phyloP scores from a whole-genome alignment of 2,329 filamentous ascomycete species.

The Fusarium sp. region DNA sequence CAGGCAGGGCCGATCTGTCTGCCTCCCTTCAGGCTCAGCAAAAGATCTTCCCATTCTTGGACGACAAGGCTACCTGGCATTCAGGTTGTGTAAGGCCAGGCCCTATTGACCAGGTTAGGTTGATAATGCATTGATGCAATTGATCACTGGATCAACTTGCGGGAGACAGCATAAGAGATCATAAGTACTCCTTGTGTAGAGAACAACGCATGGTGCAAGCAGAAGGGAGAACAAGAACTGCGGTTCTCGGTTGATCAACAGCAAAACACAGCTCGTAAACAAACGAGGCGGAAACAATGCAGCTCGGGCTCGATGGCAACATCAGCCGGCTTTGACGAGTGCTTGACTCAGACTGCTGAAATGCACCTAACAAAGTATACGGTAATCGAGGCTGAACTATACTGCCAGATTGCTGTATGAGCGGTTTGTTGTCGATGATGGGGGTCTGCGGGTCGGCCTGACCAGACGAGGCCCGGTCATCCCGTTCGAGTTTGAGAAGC shows the following conservation, averaged over 20 bases:
- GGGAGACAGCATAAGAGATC: constrained; percentile 29
- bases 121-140: constrained; percentile 21
- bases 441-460: constrained; percentile 25
- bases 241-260: constrained; percentile 11
- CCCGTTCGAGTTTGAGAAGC: constrained; percentile 25
- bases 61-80: constrained; percentile 27
- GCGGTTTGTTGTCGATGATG: constrained; percentile 34
- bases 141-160: constrained; percentile 33
- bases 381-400: constrained; percentile 25
- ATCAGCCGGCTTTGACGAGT: constrained; percentile 17
- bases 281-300: constrained; percentile 21
- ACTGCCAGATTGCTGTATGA: constrained; percentile 14
- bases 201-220: constrained; percentile 26
- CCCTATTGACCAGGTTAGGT: constrained; percentile 7
- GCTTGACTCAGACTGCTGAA: constrained; percentile 12
- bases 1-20: constrained; percentile 35
- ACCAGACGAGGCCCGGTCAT: constrained; percentile 18
- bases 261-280: constrained; percentile 11
- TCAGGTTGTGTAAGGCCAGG: constrained; percentile 26
- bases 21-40: constrained; percentile 34
- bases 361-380: constrained; percentile 27
- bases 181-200: constrained; percentile 25
- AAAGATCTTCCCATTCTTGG: constrained; percentile 33
- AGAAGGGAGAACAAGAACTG: constrained; percentile 13
- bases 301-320: constrained; percentile 27